Evolutionary conservation across 78 protist genomes (phyloP).

Genomic region (Monosiga brevicollis): DNA sequence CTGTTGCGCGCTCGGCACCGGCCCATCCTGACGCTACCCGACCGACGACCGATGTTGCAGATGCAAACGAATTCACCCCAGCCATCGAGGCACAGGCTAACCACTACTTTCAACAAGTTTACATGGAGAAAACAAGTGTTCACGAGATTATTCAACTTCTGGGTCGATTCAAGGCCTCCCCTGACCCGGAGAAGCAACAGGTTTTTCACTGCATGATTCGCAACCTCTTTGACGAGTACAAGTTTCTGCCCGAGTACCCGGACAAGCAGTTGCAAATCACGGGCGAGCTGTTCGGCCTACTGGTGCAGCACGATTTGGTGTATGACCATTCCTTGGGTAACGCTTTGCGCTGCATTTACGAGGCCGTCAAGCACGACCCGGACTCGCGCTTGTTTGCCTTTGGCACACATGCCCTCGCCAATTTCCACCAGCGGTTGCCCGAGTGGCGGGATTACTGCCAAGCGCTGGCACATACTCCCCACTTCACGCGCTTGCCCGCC

Average conservation of each 20-base stretch:
- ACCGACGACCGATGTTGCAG: too few relatives aligned
- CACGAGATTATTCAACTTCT: not conserved
- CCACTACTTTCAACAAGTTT: not conserved
- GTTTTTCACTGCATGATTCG: conserved; percentile 79
- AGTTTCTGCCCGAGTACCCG: conserved; percentile 78
- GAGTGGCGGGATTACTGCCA: conserved; percentile 90
- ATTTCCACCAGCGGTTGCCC: conserved; percentile 56
- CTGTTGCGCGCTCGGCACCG: too few relatives aligned
- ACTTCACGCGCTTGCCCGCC: conserved; percentile 2
- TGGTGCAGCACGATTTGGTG: conserved; percentile 74
- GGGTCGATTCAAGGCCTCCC: not conserved
- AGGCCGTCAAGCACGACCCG: conserved; percentile 48
- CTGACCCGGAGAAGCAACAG: conserved; percentile 30
- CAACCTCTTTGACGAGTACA: conserved; percentile 87
- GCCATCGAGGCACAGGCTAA: conserved; percentile 10
- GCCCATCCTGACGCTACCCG: too few relatives aligned
- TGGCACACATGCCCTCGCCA: conserved; percentile 70
- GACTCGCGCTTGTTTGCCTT: conserved; percentile 58
- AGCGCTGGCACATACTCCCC: conserved; percentile 37
- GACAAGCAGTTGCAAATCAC: conserved; percentile 77
- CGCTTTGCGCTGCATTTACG: conserved; percentile 72
- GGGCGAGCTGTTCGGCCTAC: conserved; percentile 75
- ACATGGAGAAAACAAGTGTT: not conserved
- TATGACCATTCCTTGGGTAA: conserved; percentile 24
- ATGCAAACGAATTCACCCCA: too few relatives aligned